phyloP scores from a whole-genome alignment of 176 grass and related monocot species.

The Paspalum vaginatum region DNA sequence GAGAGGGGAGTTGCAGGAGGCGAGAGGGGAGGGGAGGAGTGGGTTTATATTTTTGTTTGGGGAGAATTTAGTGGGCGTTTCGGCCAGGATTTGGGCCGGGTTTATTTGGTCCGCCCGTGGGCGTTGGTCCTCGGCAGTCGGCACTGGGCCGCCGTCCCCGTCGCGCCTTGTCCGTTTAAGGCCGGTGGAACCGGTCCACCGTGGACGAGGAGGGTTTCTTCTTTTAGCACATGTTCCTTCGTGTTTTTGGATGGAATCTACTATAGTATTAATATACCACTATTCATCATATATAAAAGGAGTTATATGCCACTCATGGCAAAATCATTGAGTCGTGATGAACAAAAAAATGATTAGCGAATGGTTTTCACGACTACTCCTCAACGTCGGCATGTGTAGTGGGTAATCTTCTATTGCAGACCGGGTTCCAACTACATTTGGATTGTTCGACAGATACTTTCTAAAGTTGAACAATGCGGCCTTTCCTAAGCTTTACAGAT shows the following conservation, averaged over 20 bases:
- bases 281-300: no score
- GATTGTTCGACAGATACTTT: neutral
- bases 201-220: conserved; percentile 12
- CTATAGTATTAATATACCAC: no score
- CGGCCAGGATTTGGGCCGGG: conserved; percentile 45
- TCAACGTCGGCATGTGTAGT: neutral
- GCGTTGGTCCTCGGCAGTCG: neutral
- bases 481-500: neutral
- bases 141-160: neutral
- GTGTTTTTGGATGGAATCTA: no score
- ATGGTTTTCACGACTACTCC: neutral
- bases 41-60: conserved; percentile 48
- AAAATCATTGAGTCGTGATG: neutral
- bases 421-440: neutral
- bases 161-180: no score
- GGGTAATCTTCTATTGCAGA: neutral
- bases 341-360: neutral
- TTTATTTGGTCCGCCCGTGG: conserved; percentile 20
- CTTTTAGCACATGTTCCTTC: no score
- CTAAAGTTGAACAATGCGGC: neutral
- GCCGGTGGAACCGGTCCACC: conserved; percentile 23
- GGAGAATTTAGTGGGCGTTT: conserved; percentile 38
- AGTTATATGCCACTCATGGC: neutral
- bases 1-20: neutral
- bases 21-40: conserved; percentile 15